These are phyloP conservation scores for Straminergon stramineum DNA, from an alignment of 225 moss, liverwort and hornwort species.

Conservation along the genomic window DNA sequence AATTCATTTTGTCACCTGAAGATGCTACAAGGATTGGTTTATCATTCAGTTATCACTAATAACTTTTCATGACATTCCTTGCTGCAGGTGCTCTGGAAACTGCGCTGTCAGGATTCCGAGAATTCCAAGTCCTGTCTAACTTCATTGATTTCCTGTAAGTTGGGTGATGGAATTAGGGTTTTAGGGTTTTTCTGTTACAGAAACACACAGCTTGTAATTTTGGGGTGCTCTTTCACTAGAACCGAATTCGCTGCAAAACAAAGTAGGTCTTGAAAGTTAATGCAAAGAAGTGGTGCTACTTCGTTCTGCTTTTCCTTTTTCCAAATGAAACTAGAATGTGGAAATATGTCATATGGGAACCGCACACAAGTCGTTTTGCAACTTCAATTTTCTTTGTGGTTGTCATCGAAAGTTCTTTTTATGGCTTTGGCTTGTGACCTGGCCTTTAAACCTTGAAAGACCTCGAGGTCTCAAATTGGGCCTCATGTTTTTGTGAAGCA, in stretches of 20 bases:
- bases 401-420: not conserved
- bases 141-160: not conserved
- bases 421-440: not conserved
- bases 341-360: not conserved
- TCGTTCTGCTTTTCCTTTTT: not conserved
- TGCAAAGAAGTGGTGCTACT: not conserved
- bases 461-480: not conserved
- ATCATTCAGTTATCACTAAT: not conserved
- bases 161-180: not conserved
- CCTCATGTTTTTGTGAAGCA: not conserved
- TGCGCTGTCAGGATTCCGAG: not conserved
- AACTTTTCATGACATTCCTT: not conserved
- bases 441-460: not conserved
- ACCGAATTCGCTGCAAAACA: not conserved
- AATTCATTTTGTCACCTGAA: not conserved
- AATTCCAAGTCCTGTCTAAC: not conserved
- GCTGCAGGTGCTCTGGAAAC: not conserved
- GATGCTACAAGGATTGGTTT: not conserved
- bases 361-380: not conserved
- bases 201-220: not conserved
- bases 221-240: not conserved
- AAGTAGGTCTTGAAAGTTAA: not conserved
- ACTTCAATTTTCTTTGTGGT: not conserved
- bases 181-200: not conserved
- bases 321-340: not conserved